Percentiles rank a stretch among this genome's conserved stretches.
Evolutionary conservation across 164 flowering plant genomes (phyloP).

Genomic region (Tetracentron sinense): DNA sequence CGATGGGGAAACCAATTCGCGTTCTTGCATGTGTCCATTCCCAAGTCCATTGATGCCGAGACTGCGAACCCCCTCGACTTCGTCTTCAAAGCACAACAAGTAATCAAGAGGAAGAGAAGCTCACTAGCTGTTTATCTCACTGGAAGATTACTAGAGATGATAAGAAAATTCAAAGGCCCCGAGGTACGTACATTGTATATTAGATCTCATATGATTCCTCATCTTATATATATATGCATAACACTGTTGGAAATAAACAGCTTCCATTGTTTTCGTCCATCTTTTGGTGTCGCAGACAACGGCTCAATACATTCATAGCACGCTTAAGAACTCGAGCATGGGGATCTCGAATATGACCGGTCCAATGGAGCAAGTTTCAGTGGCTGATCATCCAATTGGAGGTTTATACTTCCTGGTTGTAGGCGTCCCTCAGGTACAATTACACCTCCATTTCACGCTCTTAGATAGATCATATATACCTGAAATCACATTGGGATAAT

Average conservation of each 20-base stretch:
- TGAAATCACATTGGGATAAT: too few relatives aligned
- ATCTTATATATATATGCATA: too few relatives aligned
- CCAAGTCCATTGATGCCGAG: neutral
- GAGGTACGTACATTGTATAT: conserved; percentile 18
- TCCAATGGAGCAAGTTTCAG: conserved; percentile 33
- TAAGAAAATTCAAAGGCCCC: conserved; percentile 18
- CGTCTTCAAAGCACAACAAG: conserved; percentile 11
- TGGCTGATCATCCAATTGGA: conserved; percentile 35
- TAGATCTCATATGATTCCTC: too few relatives aligned
- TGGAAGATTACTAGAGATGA: conserved; percentile 15
- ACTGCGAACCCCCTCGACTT: conserved; percentile 16
- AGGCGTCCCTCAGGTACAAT: conserved; percentile 46
- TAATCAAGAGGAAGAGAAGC: conserved; percentile 18
- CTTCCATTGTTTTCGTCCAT: too few relatives aligned
- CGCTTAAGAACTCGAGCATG: conserved; percentile 41
- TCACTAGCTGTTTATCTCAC: conserved; percentile 23
- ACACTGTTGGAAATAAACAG: too few relatives aligned
- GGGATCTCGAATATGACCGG: conserved; percentile 41
- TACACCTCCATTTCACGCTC: too few relatives aligned
- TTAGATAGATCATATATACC: too few relatives aligned
- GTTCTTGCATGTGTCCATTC: conserved; percentile 22
- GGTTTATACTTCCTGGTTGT: conserved; percentile 40
- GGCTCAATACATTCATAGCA: conserved; percentile 25
- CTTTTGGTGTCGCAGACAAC: conserved; percentile 18
- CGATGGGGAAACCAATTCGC: conserved; percentile 18